Base-by-base conservation (phyloP, 352 stramenopile species). In the Pythium dissimile region DNA sequence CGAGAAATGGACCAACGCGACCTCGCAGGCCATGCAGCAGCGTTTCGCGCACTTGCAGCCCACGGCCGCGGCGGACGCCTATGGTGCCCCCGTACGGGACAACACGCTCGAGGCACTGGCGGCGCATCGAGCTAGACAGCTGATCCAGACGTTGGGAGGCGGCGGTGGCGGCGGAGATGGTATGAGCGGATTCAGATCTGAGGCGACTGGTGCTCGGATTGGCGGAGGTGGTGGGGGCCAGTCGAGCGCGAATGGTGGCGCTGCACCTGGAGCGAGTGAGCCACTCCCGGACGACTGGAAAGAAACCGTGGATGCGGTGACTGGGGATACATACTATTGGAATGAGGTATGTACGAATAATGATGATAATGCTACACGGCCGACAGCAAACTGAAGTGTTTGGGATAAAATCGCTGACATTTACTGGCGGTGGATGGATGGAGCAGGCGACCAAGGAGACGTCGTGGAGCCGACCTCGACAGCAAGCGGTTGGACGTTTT, bases 291-390 rank as follows among this genome's bases (percentile, higher is more conserved):
- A 62, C n/a, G 77, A 64, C 18, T 94, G 84, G 81, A 72, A 75
- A n/a, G 60, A 77, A 42, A 62, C 78, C 1, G 30, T 68, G 15
- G 84, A 92, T 49, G 62, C 77, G 3, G 41, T 39, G 1, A 80
- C 70, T 4, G 76, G 81, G 4, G 76, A 90, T 13, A 59, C 41
- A 42, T 94, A 94, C 66, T 94, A 84, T 56, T 94, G 81, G 80
- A 90, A 92, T 43, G 69, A 94, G 73, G 84, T 90, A 27, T 44
- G n/a, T n/a, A n/a, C n/a, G n/a, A n/a, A n/a, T n/a, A n/a, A n/a
- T n/a, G n/a, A n/a, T n/a, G n/a, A n/a, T n/a, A n/a, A n/a, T n/a
- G n/a, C n/a, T n/a, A n/a, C n/a, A n/a, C n/a, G n/a, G n/a, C n/a
- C n/a, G n/a, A n/a, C n/a, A n/a, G n/a, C n/a, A n/a, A n/a, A n/a